Evolutionary conservation across 2,329 filamentous ascomycete genomes (phyloP).

Genomic region (Blastomyces parvus): DNA sequence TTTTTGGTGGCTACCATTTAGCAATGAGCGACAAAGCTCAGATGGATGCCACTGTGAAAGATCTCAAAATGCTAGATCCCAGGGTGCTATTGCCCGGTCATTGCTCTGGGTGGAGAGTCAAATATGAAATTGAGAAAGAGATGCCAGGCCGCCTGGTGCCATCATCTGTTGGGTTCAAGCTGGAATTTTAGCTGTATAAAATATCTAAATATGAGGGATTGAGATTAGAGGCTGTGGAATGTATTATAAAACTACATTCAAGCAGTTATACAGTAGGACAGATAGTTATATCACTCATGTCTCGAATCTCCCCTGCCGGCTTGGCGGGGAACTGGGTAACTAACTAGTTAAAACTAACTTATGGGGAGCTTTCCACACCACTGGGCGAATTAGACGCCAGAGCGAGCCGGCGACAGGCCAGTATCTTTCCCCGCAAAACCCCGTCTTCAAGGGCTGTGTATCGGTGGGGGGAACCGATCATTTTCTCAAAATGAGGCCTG

Average conservation of each 20-base stretch:
- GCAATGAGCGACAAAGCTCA: slow-evolving; percentile 39
- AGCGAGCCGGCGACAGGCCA: too few relatives aligned
- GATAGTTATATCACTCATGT: too few relatives aligned
- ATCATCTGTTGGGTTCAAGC: slow-evolving; percentile 42
- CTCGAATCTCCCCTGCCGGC: too few relatives aligned
- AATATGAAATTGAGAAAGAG: slow-evolving; percentile 43
- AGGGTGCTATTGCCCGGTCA: slow-evolving; percentile 46
- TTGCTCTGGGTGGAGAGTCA: slow-evolving; percentile 49
- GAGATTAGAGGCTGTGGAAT: background rate
- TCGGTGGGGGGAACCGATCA: too few relatives aligned
- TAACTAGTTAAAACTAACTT: too few relatives aligned
- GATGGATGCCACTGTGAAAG: slow-evolving; percentile 39
- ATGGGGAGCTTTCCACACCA: too few relatives aligned
- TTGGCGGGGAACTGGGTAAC: too few relatives aligned
- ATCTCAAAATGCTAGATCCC: slow-evolving; percentile 40
- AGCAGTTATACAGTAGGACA: too few relatives aligned
- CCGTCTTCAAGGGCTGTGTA: too few relatives aligned
- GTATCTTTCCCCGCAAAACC: too few relatives aligned
- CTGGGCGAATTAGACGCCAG: too few relatives aligned
- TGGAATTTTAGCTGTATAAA: slow-evolving; percentile 23
- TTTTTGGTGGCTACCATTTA: slow-evolving; percentile 48
- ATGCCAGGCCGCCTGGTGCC: slow-evolving; percentile 45
- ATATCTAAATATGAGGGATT: background rate
- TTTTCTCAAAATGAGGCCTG: too few relatives aligned
- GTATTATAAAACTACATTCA: background rate